A percentile compares a stretch with the other conserved stretches of the same genome.
Conservation (phyloP, 2,329 filamentous ascomycete genomes). For the Tolypocladium amazonense region DNA sequence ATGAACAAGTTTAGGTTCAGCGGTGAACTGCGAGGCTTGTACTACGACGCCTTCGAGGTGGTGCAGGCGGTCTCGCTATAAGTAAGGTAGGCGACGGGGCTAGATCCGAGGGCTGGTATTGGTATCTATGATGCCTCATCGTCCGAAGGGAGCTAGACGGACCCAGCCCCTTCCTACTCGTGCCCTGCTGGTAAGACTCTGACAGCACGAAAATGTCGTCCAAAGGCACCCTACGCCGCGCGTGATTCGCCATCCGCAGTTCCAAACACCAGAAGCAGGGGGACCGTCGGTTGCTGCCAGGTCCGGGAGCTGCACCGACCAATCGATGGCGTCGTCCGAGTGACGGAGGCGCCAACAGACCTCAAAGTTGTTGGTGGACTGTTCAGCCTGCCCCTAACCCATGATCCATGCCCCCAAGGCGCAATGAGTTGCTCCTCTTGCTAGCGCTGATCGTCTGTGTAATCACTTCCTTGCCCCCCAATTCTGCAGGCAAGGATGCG, state of each 20-base stretch:
- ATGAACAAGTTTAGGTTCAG: neutral
- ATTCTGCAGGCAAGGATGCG: neutral
- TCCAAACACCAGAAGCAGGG: neutral
- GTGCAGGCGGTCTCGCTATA: neutral
- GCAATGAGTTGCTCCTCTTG: neutral
- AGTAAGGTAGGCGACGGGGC: neutral
- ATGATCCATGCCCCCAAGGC: neutral
- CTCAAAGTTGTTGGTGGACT: neutral
- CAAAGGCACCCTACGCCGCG: neutral
- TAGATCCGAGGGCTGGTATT: too few relatives aligned
- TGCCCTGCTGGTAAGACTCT: neutral
- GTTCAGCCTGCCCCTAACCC: neutral
- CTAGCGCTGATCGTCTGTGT: neutral
- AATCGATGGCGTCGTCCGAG: neutral
- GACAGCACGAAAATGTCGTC: neutral
- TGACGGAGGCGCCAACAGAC: neutral
- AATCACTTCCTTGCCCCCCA: neutral
- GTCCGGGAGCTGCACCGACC: neutral
- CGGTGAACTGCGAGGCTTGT: neutral
- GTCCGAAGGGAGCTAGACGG: neutral
- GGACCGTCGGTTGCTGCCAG: neutral
- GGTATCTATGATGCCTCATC: neutral
- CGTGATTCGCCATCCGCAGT: neutral
- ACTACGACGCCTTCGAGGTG: neutral
- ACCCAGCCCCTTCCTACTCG: neutral